Conservation (phyloP, 139 green algal genomes). For the Chlorella sp. region DNA sequence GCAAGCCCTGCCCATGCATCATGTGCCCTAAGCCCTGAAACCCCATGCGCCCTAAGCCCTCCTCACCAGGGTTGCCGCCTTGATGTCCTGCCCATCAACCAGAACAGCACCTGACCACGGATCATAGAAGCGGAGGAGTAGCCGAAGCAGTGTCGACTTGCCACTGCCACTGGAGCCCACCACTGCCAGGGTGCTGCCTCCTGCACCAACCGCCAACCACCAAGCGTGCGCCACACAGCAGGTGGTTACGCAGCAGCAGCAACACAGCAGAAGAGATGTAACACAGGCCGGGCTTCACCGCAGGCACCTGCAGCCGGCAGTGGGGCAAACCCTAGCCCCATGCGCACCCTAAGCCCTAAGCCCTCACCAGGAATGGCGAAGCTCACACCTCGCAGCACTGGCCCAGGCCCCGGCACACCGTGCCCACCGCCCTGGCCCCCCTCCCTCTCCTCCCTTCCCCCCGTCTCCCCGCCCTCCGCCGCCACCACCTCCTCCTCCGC, state of each 20-base stretch:
- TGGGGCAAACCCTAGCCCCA: not conserved
- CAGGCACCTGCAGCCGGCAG: too few species aligned
- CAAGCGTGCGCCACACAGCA: too few species aligned
- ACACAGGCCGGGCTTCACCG: too few species aligned
- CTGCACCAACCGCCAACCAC: too few species aligned
- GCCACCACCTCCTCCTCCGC: too few species aligned
- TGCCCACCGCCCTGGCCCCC: too few species aligned
- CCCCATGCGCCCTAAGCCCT: not conserved
- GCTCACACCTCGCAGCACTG: constrained; percentile 30
- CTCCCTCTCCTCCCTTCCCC: too few species aligned
- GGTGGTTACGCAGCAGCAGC: too few species aligned
- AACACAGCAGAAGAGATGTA: too few species aligned
- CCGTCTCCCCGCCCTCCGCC: too few species aligned
- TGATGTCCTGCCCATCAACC: constrained; percentile 75
- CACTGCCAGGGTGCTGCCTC: constrained; percentile 63
- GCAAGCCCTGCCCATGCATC: too few species aligned
- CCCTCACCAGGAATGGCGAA: constrained; percentile 24
- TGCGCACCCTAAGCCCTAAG: not conserved
- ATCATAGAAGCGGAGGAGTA: constrained; percentile 89
- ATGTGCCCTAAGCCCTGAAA: not conserved
- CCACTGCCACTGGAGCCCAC: constrained; percentile 79
- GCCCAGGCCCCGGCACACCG: too few species aligned
- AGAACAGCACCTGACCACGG: constrained; percentile 51
- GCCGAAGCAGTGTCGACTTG: constrained; percentile 78
- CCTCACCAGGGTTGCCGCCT: constrained; percentile 52